Evolutionary conservation across 371 early-diverging fungal species (phyloP).

Genomic region (Mortierella sp.): DNA sequence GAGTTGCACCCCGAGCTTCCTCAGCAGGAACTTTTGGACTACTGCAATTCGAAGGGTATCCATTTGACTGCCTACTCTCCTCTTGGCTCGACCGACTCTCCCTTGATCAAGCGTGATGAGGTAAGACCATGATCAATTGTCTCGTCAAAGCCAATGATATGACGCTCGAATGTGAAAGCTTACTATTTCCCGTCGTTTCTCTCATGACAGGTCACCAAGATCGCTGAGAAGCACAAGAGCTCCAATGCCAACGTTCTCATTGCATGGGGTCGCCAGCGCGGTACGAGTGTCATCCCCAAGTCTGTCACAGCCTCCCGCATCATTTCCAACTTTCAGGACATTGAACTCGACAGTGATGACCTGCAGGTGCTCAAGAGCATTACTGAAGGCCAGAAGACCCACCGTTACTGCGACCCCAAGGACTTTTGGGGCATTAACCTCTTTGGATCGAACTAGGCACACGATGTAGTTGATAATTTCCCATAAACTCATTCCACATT

Average conservation of each 20-base stretch:
- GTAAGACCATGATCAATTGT: conserved; percentile 3
- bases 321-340: conserved; percentile 62
- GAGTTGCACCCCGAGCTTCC: conserved; percentile 93
- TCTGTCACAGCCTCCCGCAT: conserved; percentile 66
- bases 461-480: not conserved
- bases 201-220: conserved; percentile 56
- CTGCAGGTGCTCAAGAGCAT: conserved; percentile 46
- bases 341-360: conserved; percentile 59
- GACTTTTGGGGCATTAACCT: conserved; percentile 56
- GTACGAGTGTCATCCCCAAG: conserved; percentile 74
- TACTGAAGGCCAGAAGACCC: conserved; percentile 34
- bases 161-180: too few species aligned
- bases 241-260: conserved; percentile 79
- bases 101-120: conserved; percentile 56
- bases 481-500: too few species aligned
- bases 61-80: conserved; percentile 88
- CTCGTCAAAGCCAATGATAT: too few species aligned
- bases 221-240: conserved; percentile 77
- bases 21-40: conserved; percentile 76
- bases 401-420: conserved; percentile 54
- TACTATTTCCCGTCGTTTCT: not conserved
- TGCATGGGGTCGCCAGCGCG: conserved; percentile 79
- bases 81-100: conserved; percentile 61
- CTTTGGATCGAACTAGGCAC: conserved; percentile 18
- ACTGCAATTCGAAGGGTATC: conserved; percentile 75